Evolutionary conservation across 345 rosid genomes (phyloP).

Genomic region (Citropsis articulata): DNA sequence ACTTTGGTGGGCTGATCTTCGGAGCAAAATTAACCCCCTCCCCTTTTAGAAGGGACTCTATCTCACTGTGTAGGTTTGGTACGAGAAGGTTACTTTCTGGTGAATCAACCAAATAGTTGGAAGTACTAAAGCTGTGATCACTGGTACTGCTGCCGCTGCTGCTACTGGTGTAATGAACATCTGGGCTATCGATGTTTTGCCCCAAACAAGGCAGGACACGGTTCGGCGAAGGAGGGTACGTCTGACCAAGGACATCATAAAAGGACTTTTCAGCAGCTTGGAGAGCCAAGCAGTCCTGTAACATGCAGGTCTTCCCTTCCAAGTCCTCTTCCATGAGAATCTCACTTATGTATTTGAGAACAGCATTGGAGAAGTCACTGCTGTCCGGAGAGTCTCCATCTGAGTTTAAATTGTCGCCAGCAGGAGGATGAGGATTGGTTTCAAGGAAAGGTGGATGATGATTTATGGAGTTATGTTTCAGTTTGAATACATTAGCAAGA

Average conservation of each 20-base stretch:
- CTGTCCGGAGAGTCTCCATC: constrained; percentile 33
- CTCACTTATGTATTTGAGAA: constrained; percentile 66
- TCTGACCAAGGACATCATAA: constrained; percentile 58
- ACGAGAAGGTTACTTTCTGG: constrained; percentile 13
- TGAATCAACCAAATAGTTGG: constrained; percentile 9
- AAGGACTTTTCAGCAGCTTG: constrained; percentile 83
- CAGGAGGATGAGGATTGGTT: neutral
- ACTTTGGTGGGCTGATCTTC: neutral
- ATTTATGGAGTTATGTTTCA: neutral
- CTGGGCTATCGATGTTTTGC: constrained; percentile 4
- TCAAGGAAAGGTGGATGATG: constrained; percentile 7
- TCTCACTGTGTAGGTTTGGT: constrained; percentile 14
- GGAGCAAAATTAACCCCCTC: constrained; percentile 1
- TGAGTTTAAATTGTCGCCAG: constrained; percentile 5
- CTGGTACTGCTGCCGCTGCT: constrained; percentile 12
- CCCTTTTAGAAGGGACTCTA: constrained; percentile 6
- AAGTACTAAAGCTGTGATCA: neutral
- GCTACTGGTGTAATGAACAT: constrained; percentile 16
- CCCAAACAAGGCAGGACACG: neutral
- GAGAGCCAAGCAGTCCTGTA: constrained; percentile 71
- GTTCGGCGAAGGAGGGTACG: constrained; percentile 29
- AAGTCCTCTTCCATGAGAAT: constrained; percentile 87
- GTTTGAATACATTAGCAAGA: constrained; percentile 22
- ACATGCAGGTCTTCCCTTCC: constrained; percentile 64
- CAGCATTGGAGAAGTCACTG: constrained; percentile 30